Base-by-base conservation (phyloP, 129 eudicot genomes). In the Chrysanthemum makinoi region DNA sequence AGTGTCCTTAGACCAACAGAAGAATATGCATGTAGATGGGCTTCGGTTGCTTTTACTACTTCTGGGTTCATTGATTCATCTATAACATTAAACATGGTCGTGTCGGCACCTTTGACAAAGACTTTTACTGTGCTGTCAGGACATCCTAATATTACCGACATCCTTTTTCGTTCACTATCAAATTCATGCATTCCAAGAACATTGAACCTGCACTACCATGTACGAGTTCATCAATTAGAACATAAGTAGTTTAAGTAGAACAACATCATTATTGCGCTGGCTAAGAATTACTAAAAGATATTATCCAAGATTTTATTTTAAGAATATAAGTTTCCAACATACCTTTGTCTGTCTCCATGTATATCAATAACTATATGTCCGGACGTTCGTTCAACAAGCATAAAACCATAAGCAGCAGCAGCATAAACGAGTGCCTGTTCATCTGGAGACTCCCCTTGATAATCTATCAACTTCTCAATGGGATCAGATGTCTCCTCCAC, bases 371-470 rank as follows among this genome's bases (percentile, higher is more conserved):
- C 86, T 75, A 93, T 93, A 80, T 93, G 95, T 62, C 98, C 98
- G 6, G 98, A 93, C 66, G 96, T 87, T 73, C 98, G 75, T 81
- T 93, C 98, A 35, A 87, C 55, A 19, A 93, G 96, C 89, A 83
- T 87, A 72, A 79, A 89, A 52, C 98, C 98, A 58, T 93, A 87
- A 46, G 98, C 86, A 73, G 98, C 96, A 16, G 98, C 96, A 54
- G 98, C 98, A 79, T 85, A 89, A 68, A 87, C 96, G 69, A 93
- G 83, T 51, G 98, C 96, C 80, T 93, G 98, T 71, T 93, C 98
- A 79, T 93, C 98, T 15, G 96, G 98, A 53, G 96, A 93, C 75
- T 93, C 96, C 59, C 95, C 96, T 69, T 93, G 96, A 70, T 93
- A 93, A 70, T 89, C 98, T 53, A 93, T 80, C 75, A 85, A 73